Percentiles rank a stretch among this genome's conserved stretches.
These are phyloP conservation scores for Dendrobium catenatum DNA, from an alignment of 106 monocot species.

Conservation along the genomic window DNA sequence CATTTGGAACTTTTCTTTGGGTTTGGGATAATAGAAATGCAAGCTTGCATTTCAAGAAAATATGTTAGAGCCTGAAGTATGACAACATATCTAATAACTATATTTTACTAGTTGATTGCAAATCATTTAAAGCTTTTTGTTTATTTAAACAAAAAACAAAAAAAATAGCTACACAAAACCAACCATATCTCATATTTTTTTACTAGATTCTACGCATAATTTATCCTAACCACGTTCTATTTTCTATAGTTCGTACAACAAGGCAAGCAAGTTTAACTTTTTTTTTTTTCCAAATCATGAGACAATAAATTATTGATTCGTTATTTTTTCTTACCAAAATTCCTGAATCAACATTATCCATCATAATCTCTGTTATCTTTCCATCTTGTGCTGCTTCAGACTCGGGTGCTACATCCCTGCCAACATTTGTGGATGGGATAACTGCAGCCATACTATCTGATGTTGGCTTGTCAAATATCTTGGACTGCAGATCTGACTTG, in stretches of 20 bases:
- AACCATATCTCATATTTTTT: neutral
- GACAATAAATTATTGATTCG: neutral
- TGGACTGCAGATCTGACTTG: constrained; percentile 45
- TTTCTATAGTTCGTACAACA: neutral
- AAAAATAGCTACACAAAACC: neutral
- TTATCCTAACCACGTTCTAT: neutral
- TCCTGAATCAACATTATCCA: constrained; percentile 37
- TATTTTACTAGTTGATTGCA: too few relatives aligned
- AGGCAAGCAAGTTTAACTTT: neutral
- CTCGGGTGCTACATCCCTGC: constrained; percentile 46
- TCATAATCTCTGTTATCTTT: constrained; percentile 49
- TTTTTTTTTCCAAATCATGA: neutral
- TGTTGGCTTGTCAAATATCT: constrained; percentile 28
- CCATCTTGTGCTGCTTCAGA: constrained; percentile 44
- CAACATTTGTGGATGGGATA: constrained; percentile 27
- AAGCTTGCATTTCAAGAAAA: neutral
- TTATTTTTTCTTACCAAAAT: constrained; percentile 9
- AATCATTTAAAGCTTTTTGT: neutral
- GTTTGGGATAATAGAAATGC: neutral
- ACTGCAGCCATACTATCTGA: constrained; percentile 40
- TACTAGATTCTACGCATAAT: neutral
- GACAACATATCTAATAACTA: too few relatives aligned
- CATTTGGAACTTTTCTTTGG: neutral
- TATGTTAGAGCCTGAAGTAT: neutral
- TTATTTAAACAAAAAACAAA: neutral